A percentile compares a stretch with the other conserved stretches of the same genome.
These are phyloP conservation scores for Chlorokybus atmophyticus DNA, from an alignment of 139 green algal species.

Conservation along the genomic window DNA sequence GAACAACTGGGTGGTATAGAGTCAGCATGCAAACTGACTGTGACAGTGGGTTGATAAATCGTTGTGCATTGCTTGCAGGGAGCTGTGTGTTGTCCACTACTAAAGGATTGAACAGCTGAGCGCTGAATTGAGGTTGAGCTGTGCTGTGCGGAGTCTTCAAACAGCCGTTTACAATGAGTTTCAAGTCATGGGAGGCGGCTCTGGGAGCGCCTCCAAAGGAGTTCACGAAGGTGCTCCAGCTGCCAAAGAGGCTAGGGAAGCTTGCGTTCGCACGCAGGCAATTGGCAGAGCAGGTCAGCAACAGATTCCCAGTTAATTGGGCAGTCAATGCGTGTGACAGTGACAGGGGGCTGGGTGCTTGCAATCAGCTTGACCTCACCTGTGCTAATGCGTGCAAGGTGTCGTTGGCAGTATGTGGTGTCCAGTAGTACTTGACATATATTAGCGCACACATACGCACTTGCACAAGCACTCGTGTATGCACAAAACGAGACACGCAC, in stretches of 20 bases:
- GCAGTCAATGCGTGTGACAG: neutral
- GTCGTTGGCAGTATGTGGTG: neutral
- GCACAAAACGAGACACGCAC: neutral
- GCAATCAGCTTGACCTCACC: neutral
- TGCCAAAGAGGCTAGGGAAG: neutral
- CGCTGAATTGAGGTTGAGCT: too few relatives aligned
- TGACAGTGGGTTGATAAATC: too few relatives aligned
- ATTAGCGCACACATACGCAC: neutral
- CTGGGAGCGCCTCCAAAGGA: conserved; percentile 10
- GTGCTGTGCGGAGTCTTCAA: too few relatives aligned
- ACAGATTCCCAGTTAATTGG: neutral
- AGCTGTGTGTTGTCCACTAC: too few relatives aligned
- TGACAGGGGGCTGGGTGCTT: neutral
- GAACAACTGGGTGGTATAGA: too few relatives aligned
- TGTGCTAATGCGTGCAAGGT: neutral
- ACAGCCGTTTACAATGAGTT: too few relatives aligned
- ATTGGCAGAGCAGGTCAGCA: conserved; percentile 9
- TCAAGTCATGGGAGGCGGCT: conserved; percentile 6
- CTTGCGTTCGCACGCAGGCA: conserved; percentile 3
- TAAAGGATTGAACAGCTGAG: too few relatives aligned
- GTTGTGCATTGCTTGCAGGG: too few relatives aligned
- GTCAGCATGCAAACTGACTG: too few relatives aligned
- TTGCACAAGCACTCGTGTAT: neutral
- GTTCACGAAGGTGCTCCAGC: conserved; percentile 5
- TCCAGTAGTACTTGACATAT: neutral